Conservation (phyloP, 768 basidiomycete genomes). For the Lactarius hatsudake region DNA sequence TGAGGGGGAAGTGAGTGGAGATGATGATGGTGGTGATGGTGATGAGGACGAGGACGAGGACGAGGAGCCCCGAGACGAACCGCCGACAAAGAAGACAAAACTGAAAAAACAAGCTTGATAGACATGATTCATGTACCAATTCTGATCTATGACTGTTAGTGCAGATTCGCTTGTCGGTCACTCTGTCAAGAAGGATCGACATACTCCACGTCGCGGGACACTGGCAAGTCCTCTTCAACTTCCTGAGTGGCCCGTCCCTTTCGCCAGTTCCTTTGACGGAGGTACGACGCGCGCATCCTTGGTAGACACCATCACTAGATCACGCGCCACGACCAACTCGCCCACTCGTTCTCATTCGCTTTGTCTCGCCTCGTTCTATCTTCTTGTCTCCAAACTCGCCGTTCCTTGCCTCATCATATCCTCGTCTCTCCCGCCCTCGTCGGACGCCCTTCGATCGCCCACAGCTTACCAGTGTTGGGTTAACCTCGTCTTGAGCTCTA, state of each 20-base stretch:
- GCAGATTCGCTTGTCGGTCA: no score
- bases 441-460: no score
- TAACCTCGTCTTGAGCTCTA: no score
- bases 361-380: no score
- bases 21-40: slow-evolving; percentile 38
- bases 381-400: no score
- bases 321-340: no score
- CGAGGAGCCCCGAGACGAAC: slow-evolving; percentile 45
- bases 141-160: background rate
- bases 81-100: slow-evolving; percentile 56
- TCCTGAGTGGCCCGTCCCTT: slow-evolving; percentile 27
- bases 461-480: no score
- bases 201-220: background rate
- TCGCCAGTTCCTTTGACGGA: background rate
- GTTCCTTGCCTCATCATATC: no score
- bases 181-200: background rate
- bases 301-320: slow-evolving; percentile 33
- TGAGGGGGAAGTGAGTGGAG: slow-evolving; percentile 48
- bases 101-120: slow-evolving; percentile 50
- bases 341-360: no score
- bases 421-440: no score
- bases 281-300: slow-evolving; percentile 44
- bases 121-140: background rate
- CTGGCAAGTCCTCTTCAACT: slow-evolving; percentile 10
- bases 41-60: slow-evolving; percentile 43